phyloP scores from a whole-genome alignment of 2,329 filamentous ascomycete species.

The Cladorrhinum sp. region DNA sequence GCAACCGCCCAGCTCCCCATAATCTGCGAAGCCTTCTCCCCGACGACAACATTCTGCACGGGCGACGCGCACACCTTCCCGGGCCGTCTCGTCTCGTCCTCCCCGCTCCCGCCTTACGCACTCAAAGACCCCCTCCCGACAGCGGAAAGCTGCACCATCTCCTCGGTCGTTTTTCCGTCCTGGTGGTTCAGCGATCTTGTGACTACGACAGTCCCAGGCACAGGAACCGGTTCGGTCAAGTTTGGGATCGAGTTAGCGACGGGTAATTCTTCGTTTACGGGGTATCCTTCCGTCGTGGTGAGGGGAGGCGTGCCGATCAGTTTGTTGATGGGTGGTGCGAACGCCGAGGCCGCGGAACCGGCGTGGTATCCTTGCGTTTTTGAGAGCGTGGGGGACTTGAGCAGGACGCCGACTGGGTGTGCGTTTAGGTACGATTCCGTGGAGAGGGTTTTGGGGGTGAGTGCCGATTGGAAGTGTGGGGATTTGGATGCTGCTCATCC shows the following conservation, averaged over 20 bases:
- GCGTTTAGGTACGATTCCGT: conserved; percentile 20
- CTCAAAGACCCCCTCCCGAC: conserved; percentile 25
- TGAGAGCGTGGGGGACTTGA: conserved; percentile 14
- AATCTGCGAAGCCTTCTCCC: conserved; percentile 15
- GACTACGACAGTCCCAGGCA: not conserved
- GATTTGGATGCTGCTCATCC: conserved; percentile 25
- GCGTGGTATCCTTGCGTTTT: conserved; percentile 24
- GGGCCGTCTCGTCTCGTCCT: conserved; percentile 12
- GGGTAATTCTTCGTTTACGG: not conserved
- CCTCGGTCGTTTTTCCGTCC: conserved; percentile 24
- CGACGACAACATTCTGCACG: conserved; percentile 21
- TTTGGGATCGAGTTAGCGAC: conserved; percentile 24
- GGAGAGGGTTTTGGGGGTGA: conserved; percentile 16
- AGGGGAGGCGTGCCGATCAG: conserved; percentile 13
- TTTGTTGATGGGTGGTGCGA: conserved; percentile 1
- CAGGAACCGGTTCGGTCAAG: conserved; percentile 11
- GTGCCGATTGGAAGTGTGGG: conserved; percentile 26
- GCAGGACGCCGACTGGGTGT: conserved; percentile 22
- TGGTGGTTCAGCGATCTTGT: conserved; percentile 26
- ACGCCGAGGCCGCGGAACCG: not conserved
- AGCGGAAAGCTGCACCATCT: conserved; percentile 25
- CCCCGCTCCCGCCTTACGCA: conserved; percentile 23
- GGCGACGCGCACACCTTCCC: conserved; percentile 13
- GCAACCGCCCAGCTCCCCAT: conserved; percentile 20
- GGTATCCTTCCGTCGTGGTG: conserved; percentile 11